Conservation (phyloP, 2,329 filamentous ascomycete species). For the Hypocreales sp. region DNA sequence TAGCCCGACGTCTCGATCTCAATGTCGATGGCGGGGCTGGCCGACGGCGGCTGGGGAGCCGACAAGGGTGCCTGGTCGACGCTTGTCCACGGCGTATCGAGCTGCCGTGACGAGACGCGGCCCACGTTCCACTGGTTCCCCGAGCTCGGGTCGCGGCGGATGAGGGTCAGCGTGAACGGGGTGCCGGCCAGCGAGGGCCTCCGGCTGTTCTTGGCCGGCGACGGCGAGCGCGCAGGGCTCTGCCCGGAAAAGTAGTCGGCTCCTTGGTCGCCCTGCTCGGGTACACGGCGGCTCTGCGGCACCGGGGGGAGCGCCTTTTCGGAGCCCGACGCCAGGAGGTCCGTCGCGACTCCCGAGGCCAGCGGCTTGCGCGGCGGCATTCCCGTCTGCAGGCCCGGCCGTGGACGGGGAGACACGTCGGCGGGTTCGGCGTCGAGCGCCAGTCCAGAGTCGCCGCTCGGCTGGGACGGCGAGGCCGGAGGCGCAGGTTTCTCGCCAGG, state of each 20-base stretch:
- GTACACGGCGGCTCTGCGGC: too few species aligned
- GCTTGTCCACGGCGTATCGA: conserved; percentile 17
- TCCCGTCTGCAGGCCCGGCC: conserved; percentile 5
- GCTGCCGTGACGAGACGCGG: conserved; percentile 40
- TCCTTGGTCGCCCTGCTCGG: background rate
- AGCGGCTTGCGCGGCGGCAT: conserved; percentile 13
- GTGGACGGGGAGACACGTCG: conserved; percentile 3
- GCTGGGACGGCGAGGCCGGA: conserved; percentile 2
- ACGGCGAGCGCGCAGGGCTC: conserved; percentile 15
- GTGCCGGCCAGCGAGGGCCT: conserved; percentile 15
- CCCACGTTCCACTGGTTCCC: conserved; percentile 65
- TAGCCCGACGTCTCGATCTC: conserved; percentile 40
- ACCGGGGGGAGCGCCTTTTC: background rate
- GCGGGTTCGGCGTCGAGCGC: conserved; percentile 3
- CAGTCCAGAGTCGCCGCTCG: conserved; percentile 3
- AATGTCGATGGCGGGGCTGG: conserved; percentile 30
- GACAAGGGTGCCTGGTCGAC: too few species aligned
- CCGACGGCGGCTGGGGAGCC: too few species aligned
- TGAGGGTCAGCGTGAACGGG: conserved; percentile 45
- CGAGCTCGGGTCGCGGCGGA: conserved; percentile 56
- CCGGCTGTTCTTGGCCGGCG: conserved; percentile 18
- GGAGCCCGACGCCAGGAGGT: background rate
- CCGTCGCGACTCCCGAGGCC: conserved; percentile 9
- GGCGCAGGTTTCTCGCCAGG: conserved; percentile 1
- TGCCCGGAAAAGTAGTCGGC: conserved; percentile 1